These are phyloP conservation scores for Globisporangium emineosum DNA, from an alignment of 352 stramenopile species.

Conservation along the genomic window DNA sequence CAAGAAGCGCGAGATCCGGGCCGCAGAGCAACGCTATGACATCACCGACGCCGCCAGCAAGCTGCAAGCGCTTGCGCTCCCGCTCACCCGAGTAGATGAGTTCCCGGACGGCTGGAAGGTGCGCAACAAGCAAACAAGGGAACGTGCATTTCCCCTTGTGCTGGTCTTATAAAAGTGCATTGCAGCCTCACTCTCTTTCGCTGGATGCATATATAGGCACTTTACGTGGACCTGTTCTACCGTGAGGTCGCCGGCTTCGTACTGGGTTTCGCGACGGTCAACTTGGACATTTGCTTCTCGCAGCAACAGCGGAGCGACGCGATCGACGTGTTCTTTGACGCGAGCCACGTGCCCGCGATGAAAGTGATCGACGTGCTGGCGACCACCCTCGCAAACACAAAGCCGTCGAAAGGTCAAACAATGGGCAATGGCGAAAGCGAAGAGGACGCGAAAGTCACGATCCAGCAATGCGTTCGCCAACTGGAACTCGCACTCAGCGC, in stretches of 20 bases:
- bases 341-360: conserved; percentile 28
- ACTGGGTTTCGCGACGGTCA: conserved; percentile 48
- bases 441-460: conserved; percentile 35
- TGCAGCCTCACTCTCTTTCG: background rate
- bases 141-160: too few relatives aligned
- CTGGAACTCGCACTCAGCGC: conserved; percentile 32
- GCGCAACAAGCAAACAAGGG: background rate
- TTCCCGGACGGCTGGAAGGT: conserved; percentile 54
- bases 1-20: conserved; percentile 40
- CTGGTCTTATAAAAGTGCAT: background rate
- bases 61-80: conserved; percentile 35
- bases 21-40: conserved; percentile 50
- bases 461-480: conserved; percentile 42
- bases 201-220: conserved; percentile 25
- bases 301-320: conserved; percentile 30
- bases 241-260: conserved; percentile 51
- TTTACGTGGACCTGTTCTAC: conserved; percentile 60
- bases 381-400: conserved; percentile 32
- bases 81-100: conserved; percentile 25
- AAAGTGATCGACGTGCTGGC: conserved; percentile 31
- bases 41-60: conserved; percentile 23
- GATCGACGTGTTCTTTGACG: conserved; percentile 67
- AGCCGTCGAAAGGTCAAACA: background rate
- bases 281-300: conserved; percentile 50
- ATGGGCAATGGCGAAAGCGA: conserved; percentile 3